Conservation (phyloP, 116 monocot genomes). For the Zostera marina region DNA sequence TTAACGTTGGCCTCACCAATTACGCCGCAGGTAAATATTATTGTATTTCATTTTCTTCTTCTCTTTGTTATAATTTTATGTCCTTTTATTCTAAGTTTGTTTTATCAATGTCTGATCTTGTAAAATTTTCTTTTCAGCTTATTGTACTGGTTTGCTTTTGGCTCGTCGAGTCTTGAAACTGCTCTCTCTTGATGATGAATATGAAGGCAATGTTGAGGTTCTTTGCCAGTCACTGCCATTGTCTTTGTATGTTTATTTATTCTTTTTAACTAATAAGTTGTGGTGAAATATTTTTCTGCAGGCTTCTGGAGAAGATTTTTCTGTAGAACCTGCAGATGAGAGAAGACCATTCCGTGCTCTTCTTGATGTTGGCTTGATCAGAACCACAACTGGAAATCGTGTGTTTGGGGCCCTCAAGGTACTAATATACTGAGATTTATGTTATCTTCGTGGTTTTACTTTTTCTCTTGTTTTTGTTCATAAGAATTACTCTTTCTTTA, state of each 20-base stretch:
- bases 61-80: too few species aligned
- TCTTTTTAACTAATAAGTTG: background rate
- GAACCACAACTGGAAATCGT: conserved; percentile 82
- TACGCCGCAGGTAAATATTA: conserved; percentile 60
- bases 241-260: background rate
- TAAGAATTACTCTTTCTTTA: too few species aligned
- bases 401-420: conserved; percentile 97
- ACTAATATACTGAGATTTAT: background rate
- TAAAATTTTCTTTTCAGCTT: conserved; percentile 27
- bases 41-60: too few species aligned
- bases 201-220: conserved; percentile 88
- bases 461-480: background rate
- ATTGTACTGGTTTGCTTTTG: conserved; percentile 87
- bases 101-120: background rate
- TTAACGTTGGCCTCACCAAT: conserved; percentile 82
- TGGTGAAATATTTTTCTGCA: conserved; percentile 1
- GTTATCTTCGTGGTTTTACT: background rate
- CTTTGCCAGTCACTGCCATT: background rate
- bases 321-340: conserved; percentile 60
- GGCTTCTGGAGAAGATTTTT: conserved; percentile 77
- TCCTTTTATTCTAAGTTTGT: background rate
- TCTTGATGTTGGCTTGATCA: conserved; percentile 80
- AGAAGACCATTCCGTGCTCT: conserved; percentile 93
- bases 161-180: conserved; percentile 64
- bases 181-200: conserved; percentile 79